phyloP scores from a whole-genome alignment of 805 yeast genomes.

The Cyberlindnera galapagoensis region DNA sequence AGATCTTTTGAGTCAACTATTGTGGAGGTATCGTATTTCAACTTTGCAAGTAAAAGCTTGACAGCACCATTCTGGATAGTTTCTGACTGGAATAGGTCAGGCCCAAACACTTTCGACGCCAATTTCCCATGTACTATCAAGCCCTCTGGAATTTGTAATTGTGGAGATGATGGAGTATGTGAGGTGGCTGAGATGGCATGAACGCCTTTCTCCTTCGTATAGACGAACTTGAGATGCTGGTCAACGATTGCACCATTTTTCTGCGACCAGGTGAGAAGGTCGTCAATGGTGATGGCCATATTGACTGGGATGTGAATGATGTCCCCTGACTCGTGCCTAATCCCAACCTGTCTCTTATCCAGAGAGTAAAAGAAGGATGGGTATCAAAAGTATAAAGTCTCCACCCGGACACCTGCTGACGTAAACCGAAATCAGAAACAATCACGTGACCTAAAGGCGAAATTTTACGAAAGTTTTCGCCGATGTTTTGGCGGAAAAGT shows the following conservation, averaged over 20 bases:
- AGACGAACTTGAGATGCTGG: slow-evolving; percentile 28
- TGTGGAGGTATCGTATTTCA: slow-evolving; percentile 29
- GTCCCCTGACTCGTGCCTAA: too few species aligned
- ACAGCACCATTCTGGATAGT: slow-evolving; percentile 28
- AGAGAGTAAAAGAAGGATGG: too few species aligned
- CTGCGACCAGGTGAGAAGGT: slow-evolving; percentile 31
- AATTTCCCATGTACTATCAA: slow-evolving; percentile 25
- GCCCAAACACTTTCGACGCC: slow-evolving; percentile 21
- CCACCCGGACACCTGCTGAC: too few species aligned
- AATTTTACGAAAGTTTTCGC: too few species aligned
- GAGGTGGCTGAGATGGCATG: slow-evolving; percentile 22
- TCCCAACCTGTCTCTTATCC: too few species aligned
- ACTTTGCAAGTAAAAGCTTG: slow-evolving; percentile 34
- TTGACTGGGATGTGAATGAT: too few species aligned
- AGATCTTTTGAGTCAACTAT: slow-evolving; percentile 16
- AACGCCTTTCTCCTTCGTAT: slow-evolving; percentile 30
- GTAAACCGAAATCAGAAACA: too few species aligned
- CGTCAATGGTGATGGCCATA: too few species aligned
- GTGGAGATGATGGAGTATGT: slow-evolving; percentile 13
- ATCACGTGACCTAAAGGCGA: too few species aligned
- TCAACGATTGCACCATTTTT: slow-evolving; percentile 31
- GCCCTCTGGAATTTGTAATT: slow-evolving; percentile 23
- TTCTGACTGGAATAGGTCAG: slow-evolving; percentile 5
- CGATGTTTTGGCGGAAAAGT: too few species aligned
- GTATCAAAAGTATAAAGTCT: too few species aligned